Base-by-base conservation (phyloP, 371 early-diverging fungal species). In the Actinomortierella wolfii region DNA sequence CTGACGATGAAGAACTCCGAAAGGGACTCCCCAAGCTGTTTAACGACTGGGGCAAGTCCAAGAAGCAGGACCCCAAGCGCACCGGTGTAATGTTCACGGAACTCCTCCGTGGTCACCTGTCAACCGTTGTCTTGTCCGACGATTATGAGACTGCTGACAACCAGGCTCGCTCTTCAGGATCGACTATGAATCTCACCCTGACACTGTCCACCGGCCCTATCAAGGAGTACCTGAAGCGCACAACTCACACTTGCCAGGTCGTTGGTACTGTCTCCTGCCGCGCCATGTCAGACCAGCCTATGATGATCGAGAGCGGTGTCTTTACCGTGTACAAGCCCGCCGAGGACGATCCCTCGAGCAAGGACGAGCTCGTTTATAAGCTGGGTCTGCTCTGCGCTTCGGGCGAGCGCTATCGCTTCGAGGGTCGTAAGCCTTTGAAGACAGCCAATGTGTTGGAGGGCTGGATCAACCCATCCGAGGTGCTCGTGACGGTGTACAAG, bases 281-380 rank as follows among this genome's bases (percentile, higher is more conserved):
- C 24, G 79, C 79, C n/a, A 18, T 78, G 40, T 78, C 79, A 4
- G 77, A 71, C 14, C 59, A 78, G 56, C 79, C 79, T 46, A 74
- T 78, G 68, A 64, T 76, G 57, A 59, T 78, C n/a, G 66, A 67
- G 56, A 55, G 42, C 15, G 79, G 79, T 18, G 66, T 65, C n/a
- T 78, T 78, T 39, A 76, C 66, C 17, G 29, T 78, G 24, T 68
- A 52, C 23, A 68, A 64, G 1, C 64, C 66, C 4, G 49, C 56
- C 2, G 77, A 76, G 25, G 64, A 61, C 14, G 62, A 68, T 42
- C 64, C 66, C 18, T 74, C 76, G 1, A 77, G 76, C 24, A 63
- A 64, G 17, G 48, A 54, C 40, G 54, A 61, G 18, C 67, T 78
- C 60, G 43, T 76, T n/a, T 78, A 78, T 60, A 73, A 68, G 53